These are phyloP conservation scores for Colletotrichum costaricense DNA, from an alignment of 2,329 filamentous ascomycete species.

Conservation along the genomic window DNA sequence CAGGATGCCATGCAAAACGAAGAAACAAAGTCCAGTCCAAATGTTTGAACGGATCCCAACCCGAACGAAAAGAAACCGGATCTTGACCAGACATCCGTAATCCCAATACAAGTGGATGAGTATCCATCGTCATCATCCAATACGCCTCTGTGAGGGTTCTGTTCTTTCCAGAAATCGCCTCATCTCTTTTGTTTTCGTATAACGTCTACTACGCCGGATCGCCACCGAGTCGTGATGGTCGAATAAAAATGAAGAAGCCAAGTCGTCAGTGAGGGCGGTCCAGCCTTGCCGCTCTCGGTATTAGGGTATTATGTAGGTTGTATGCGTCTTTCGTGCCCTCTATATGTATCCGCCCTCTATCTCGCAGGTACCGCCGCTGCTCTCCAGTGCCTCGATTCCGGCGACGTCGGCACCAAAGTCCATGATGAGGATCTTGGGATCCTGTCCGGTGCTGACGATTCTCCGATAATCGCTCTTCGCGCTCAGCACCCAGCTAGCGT, in stretches of 20 bases:
- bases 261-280: slow-evolving; percentile 29
- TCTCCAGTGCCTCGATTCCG: slow-evolving; percentile 70
- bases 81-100: slow-evolving; percentile 4
- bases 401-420: slow-evolving; percentile 81
- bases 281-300: slow-evolving; percentile 33
- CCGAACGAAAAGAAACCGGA: background rate
- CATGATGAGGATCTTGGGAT: slow-evolving; percentile 90
- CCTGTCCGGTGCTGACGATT: slow-evolving; percentile 94
- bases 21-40: background rate
- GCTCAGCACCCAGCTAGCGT: slow-evolving; percentile 94
- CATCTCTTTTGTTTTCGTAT: slow-evolving; percentile 10
- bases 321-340: slow-evolving; percentile 8
- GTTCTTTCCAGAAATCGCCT: background rate
- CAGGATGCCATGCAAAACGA: slow-evolving; percentile 25
- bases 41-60: background rate
- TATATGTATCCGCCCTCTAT: slow-evolving; percentile 48
- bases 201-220: slow-evolving; percentile 4
- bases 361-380: slow-evolving; percentile 47
- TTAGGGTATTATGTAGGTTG: slow-evolving; percentile 29
- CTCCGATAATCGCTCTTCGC: slow-evolving; percentile 96
- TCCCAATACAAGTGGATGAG: slow-evolving; percentile 19
- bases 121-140: background rate
- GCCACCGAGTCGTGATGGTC: slow-evolving; percentile 4
- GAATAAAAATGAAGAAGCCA: background rate
- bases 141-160: slow-evolving; percentile 22